Evolutionary conservation across 1,284 basidiomycete genomes (phyloP), one percentile per base, ranked within the genome.

Genomic region (Puccinia polysora): DNA sequence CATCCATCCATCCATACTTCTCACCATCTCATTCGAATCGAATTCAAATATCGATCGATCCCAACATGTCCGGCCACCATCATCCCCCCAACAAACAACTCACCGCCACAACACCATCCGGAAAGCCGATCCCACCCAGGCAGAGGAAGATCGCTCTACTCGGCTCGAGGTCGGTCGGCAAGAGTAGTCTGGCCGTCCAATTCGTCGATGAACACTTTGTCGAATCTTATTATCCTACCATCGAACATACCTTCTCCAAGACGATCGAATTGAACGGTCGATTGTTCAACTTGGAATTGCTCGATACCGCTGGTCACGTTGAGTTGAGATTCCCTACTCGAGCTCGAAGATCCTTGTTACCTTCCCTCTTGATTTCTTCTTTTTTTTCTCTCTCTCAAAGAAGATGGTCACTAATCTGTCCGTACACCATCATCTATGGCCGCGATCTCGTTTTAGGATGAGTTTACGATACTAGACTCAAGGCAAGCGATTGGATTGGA

Each of bases 221-320:
- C 20, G 68, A 70, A 53, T 59, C 53, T 53, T 70, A 70, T 49
- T 70, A 70, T 49, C 68, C 68, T 23, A 97, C 94, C 74, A 97
- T 97, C 80, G 94, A 97, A 81, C 86, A 84, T 77, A 91, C 89
- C 53, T 90, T 90, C 80, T 84, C 87, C 75, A 97, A 96, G 84
- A 85, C 84, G 58, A 86, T 97, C 81, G 86, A 85, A 75, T 87
- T 89, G 83, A 89, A 89, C 74, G 91, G 91, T 68, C 83, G 86
- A 53, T 88, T 93, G 76, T 97, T 91, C 79, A 87, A 91, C 76
- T 92, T 91, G 83, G 93, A 97, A 83, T 97, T 99, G 82, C 91
- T 98, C 79, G 96, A 99, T 82, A 97, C 94, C 74, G 96, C 96
- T 69, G 96, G 96, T 59, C 93, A 83, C 77, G 82, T 83, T 43